phyloP scores from a whole-genome alignment of 805 yeast species.

The Barnettozyma siamensis region DNA sequence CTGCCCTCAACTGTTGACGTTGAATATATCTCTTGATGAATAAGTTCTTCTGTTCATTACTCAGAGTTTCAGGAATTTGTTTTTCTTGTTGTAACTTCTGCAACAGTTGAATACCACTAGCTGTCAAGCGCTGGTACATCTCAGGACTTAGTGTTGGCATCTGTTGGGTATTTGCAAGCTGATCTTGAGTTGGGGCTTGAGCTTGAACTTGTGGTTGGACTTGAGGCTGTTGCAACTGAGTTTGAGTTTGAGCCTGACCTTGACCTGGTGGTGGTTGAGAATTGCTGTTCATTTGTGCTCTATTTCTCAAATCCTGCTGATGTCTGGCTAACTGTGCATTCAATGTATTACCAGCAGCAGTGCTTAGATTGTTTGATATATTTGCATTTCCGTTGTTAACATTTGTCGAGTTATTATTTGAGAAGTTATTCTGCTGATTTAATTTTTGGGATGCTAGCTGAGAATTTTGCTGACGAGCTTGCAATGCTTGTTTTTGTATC shows the following conservation, averaged over 20 bases:
- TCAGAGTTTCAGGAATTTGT: conserved; percentile 18
- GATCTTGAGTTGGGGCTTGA: neutral
- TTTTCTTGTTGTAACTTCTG: conserved; percentile 21
- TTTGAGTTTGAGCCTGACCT: conserved; percentile 26
- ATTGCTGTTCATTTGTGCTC: conserved; percentile 21
- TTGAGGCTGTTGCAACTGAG: conserved; percentile 7
- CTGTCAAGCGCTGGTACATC: conserved; percentile 18
- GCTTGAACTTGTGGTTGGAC: neutral
- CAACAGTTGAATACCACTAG: conserved; percentile 21
- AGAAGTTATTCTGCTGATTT: conserved; percentile 22
- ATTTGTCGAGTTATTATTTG: conserved; percentile 18
- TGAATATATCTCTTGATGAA: conserved; percentile 21
- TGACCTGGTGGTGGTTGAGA: conserved; percentile 24
- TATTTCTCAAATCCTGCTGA: conserved; percentile 29
- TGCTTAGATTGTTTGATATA: conserved; percentile 14
- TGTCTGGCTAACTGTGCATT: conserved; percentile 24
- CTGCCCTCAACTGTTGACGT: conserved; percentile 20
- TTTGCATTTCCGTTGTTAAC: conserved; percentile 13
- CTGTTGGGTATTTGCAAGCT: conserved; percentile 1
- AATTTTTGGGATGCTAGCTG: conserved; percentile 27
- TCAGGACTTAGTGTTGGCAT: conserved; percentile 14
- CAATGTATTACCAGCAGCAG: conserved; percentile 7
- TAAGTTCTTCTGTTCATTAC: conserved; percentile 21
- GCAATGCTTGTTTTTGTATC: conserved; percentile 37
- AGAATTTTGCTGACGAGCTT: conserved; percentile 18